A percentile compares a stretch with the other conserved stretches of the same genome.
phyloP scores from a whole-genome alignment of 2,329 filamentous ascomycete genomes.

The Aureobasidium melanogenum region DNA sequence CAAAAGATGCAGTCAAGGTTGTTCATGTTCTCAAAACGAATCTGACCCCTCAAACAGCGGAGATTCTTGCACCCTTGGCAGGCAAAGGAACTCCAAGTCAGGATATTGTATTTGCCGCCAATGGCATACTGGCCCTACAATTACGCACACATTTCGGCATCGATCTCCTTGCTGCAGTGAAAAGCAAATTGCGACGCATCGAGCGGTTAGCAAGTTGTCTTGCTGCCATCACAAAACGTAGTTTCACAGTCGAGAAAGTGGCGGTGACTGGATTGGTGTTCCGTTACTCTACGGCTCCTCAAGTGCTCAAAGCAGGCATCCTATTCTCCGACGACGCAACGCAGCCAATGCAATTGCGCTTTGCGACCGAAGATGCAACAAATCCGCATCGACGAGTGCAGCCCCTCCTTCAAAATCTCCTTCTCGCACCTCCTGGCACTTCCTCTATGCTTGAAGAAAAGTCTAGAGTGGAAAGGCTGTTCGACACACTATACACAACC shows the following conservation, averaged over 20 bases:
- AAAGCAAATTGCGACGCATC: constrained; percentile 54
- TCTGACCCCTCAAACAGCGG: constrained; percentile 25
- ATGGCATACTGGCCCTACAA: constrained; percentile 55
- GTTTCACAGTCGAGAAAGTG: constrained; percentile 50
- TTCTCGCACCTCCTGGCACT: background rate
- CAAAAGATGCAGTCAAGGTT: constrained; percentile 17
- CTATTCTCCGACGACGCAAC: constrained; percentile 24
- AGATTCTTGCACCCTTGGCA: constrained; percentile 29
- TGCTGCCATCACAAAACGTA: constrained; percentile 52
- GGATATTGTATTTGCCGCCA: constrained; percentile 54
- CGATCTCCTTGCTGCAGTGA: constrained; percentile 51
- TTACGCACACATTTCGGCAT: constrained; percentile 51
- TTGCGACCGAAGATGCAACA: constrained; percentile 39
- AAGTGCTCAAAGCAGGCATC: constrained; percentile 18
- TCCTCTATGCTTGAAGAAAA: constrained; percentile 44
- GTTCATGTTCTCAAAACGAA: constrained; percentile 33
- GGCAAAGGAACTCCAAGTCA: constrained; percentile 40
- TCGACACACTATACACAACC: constrained; percentile 51
- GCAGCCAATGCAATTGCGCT: constrained; percentile 46
- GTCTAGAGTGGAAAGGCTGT: constrained; percentile 43
- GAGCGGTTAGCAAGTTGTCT: constrained; percentile 64
- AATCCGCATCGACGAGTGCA: constrained; percentile 24
- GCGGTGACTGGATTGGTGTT: constrained; percentile 58
- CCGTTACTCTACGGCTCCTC: constrained; percentile 42
- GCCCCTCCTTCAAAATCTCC: constrained; percentile 18